A percentile compares a stretch with the other conserved stretches of the same genome.
phyloP scores from a whole-genome alignment of 108 stramenopile genomes.

The Fragilariopsis cylindrus region DNA sequence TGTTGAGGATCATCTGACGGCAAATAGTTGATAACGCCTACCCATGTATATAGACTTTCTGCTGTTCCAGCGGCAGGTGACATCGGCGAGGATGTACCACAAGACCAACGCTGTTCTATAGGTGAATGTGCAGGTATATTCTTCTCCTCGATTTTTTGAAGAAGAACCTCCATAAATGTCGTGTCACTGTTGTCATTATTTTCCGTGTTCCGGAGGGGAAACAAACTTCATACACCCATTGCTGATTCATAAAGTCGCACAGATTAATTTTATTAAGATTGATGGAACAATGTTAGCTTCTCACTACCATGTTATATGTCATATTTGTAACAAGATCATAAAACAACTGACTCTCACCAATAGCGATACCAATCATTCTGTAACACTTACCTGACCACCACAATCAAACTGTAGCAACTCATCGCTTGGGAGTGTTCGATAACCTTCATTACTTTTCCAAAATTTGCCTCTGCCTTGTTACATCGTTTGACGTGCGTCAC shows the following conservation, averaged over 20 bases:
- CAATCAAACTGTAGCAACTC: conserved; percentile 96
- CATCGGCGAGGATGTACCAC: conserved; percentile 81
- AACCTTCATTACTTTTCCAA: conserved; percentile 90
- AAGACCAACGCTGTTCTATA: conserved; percentile 98
- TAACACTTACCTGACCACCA: conserved; percentile 80
- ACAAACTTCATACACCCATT: conserved; percentile 97
- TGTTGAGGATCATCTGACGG: conserved; percentile 77
- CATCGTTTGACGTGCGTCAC: conserved; percentile 88
- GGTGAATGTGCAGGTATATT: conserved; percentile 92
- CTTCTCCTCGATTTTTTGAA: conserved; percentile 79
- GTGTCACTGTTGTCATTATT: conserved; percentile 71
- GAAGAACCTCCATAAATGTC: conserved; percentile 76
- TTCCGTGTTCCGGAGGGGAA: conserved; percentile 85
- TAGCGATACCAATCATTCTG: not conserved
- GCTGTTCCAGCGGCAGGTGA: conserved; percentile 83
- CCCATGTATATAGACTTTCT: conserved; percentile 73
- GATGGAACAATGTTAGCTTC: not conserved
- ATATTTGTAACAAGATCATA: too few relatives aligned
- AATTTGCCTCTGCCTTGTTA: conserved; percentile 95
- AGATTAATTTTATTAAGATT: conserved; percentile 6
- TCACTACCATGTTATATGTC: not conserved
- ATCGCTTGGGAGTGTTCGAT: conserved; percentile 75
- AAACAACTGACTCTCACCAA: not conserved
- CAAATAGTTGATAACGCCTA: conserved; percentile 96
- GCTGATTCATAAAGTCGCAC: conserved; percentile 47